Base-by-base conservation (phyloP, 1,139 yeast species). In the Protomyces arabidopsidicola region DNA sequence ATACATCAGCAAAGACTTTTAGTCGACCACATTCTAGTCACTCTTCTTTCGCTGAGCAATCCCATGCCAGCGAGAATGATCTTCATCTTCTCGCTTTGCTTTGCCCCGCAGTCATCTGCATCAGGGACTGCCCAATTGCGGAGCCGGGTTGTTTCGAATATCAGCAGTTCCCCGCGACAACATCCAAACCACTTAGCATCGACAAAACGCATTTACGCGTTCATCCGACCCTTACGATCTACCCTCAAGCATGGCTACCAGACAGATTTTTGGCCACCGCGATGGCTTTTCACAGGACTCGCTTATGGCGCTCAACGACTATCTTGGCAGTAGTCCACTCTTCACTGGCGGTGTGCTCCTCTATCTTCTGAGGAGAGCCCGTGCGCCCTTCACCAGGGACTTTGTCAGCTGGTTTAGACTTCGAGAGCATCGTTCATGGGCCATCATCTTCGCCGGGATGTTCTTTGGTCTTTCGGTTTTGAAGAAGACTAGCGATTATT, bases 181-280 rank as follows among this genome's bases (percentile, higher is more conserved):
- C n/a, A n/a, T n/a, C n/a, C n/a, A n/a, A n/a, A n/a, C n/a, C n/a
- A n/a, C n/a, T n/a, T n/a, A n/a, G n/a, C n/a, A n/a, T n/a, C n/a
- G n/a, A n/a, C n/a, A n/a, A n/a, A n/a, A n/a, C n/a, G n/a, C n/a
- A n/a, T n/a, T n/a, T n/a, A n/a, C n/a, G n/a, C n/a, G n/a, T n/a
- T n/a, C n/a, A n/a, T n/a, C n/a, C n/a, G n/a, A n/a, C n/a, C n/a
- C n/a, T n/a, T n/a, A n/a, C n/a, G n/a, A n/a, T n/a, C n/a, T n/a
- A n/a, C n/a, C n/a, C n/a, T n/a, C n/a, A n/a, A n/a, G n/a, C 38
- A 35, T 35, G 38, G 38, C 38, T 35, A 8, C 38, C 12, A 16
- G 54, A 12, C 18, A 48, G 55, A 56, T 56, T 27, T 34, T 56
- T 14, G 60, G 60, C n/a, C 60, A 56, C 55, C 54, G 60, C 48